Evolutionary conservation across 1,139 yeast genomes (phyloP), one percentile per base, ranked within the genome.

Genomic region (Trichomonascaceae sp.): DNA sequence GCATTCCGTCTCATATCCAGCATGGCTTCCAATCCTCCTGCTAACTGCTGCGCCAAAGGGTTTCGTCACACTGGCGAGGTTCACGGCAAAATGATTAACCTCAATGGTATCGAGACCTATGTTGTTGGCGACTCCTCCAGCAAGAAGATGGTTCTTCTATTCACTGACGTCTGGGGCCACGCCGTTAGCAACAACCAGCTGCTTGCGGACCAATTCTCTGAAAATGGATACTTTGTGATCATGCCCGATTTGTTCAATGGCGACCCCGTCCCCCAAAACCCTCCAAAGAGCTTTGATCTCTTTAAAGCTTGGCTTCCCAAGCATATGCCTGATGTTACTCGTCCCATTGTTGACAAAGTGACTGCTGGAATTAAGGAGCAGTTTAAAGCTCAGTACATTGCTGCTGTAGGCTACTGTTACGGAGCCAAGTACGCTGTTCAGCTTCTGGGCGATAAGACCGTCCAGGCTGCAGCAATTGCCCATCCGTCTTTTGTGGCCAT

Each of bases 401-500:
- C 67, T 33, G 72, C 73, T 14, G 59, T 78, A 36, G 95, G 95
- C 14, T 75, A 81, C 64, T 85, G 95, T 60, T 84, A 66, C 46
- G 95, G 95, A 48, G 94, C 85, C 33, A 77, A 75, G 54, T 74
- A 62, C 43, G 73, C 68, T 17, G 51, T 77, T 32, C 72, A 67
- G 38, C 65, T 76, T 37, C 57, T 77, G 34, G 58, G 69, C 2
- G 55, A 56, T 13, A 60, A 51, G 17, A 45, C 57, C 17, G 54
- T 71, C 18, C 47, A 74, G 40, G 78, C 66, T 20, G 84, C 70
- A 45, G 92, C 87, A 6, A 54, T 70, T 39, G 89, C 87, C 11
- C 95, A 85, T 54, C 95, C 95, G 9, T 76, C 92, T 1, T 65
- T 75, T 39, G 76, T 80, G 23, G 38, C 66, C 8, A 65, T 68